phyloP scores from a whole-genome alignment of 2,329 filamentous ascomycete genomes.

The Basipetospora sp. region DNA sequence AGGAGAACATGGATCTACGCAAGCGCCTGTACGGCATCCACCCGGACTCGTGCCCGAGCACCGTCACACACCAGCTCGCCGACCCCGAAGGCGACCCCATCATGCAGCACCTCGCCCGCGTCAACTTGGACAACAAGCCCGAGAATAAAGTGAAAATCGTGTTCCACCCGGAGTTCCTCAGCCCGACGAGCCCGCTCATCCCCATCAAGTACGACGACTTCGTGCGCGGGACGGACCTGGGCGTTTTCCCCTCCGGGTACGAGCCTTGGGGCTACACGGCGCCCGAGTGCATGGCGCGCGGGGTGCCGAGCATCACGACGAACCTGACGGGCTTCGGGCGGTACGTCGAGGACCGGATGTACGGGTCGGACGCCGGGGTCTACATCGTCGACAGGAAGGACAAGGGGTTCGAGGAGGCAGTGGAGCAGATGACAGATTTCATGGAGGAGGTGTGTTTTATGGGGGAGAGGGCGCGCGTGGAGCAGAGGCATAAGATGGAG shows the following conservation, averaged over 20 bases:
- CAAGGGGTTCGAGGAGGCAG: conserved; percentile 93
- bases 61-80: conserved; percentile 97
- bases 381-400: conserved; percentile 93
- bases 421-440: conserved; percentile 65
- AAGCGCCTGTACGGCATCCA: conserved; percentile 95
- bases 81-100: conserved; percentile 90
- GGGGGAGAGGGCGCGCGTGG: not conserved
- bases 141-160: conserved; percentile 91
- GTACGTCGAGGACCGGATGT: conserved; percentile 96
- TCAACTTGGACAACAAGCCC: conserved; percentile 93
- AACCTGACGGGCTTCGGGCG: conserved; percentile 96
- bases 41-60: conserved; percentile 73
- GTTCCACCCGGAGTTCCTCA: conserved; percentile 96
- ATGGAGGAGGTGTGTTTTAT: conserved; percentile 31
- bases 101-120: conserved; percentile 85
- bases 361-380: conserved; percentile 87
- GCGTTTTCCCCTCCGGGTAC: conserved; percentile 94
- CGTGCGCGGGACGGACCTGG: conserved; percentile 87
- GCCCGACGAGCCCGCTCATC: conserved; percentile 85
- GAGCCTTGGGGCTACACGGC: conserved; percentile 99
- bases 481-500: not conserved
- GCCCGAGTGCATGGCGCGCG: conserved; percentile 97
- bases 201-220: conserved; percentile 98
- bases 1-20: conserved; percentile 84
- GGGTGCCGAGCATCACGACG: conserved; percentile 92